Evolutionary conservation across 2,329 filamentous ascomycete species (phyloP), one percentile per base, ranked within the genome.

Genomic region (Stylonectria norvegica): DNA sequence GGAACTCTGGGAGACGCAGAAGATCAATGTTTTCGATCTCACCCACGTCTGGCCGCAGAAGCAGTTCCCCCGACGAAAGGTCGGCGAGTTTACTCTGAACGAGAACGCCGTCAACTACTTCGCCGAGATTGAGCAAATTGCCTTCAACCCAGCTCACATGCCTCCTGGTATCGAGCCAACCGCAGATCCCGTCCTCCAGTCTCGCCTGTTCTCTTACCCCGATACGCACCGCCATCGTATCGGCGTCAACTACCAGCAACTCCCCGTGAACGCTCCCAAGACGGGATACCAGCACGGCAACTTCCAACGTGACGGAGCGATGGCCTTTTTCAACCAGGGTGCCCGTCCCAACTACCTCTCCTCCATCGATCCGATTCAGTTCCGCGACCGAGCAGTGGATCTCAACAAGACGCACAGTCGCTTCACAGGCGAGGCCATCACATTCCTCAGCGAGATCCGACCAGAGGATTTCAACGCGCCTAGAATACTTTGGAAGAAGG

Each of bases 21-120:
- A 50, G 43, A 53, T 53, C 5, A 83, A 87, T 48, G 61, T 87
- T 11, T 66, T 87, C 1, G 83, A 87, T 50, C 75, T 83, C 1
- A 87, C 85, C 23, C 86, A 87, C 65, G 76, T 87, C 42, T 72
- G 86, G 19, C 83, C 83, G 0, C 79, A 85, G 50, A 81, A 87
- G 49, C 55, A 76, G 7, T 80, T 81, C 2, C 85, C 85, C 1
- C 70, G 86, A 41, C 77, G 76, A 4, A 72, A 74, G 34, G 64
- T 88, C 9, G 85, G 85, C 35, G 78, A 81, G 52, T 70, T 88
- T 59, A 81, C 80, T 23, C 62, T 89, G 14, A 81, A 87, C 62
- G 73, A 74, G 23, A 88, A 88, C 56, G 66, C 73, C 1, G 60
- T 75, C 45, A 84, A 85, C 61, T 83, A 83, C 19, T 53, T 53